Percentiles rank a stretch among this genome's conserved stretches.
Conservation (phyloP, 768 basidiomycete species). For the Rhizopogon vesiculosus region DNA sequence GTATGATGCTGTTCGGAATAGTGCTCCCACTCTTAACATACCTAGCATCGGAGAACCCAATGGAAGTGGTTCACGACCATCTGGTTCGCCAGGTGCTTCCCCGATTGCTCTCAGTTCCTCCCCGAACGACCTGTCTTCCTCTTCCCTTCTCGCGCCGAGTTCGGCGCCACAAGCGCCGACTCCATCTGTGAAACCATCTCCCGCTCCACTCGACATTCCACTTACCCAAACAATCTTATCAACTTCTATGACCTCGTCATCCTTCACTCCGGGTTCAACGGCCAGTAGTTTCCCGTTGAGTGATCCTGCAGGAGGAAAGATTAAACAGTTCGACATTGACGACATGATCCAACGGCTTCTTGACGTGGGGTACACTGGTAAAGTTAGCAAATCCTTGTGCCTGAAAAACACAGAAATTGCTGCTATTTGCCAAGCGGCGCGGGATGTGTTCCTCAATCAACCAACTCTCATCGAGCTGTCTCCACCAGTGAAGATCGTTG, state of each 20-base stretch:
- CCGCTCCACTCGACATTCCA: slow-evolving; percentile 70
- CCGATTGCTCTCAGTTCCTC: slow-evolving; percentile 35
- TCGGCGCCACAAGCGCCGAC: slow-evolving; percentile 9
- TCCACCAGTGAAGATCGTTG: slow-evolving; percentile 98
- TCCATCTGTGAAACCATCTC: slow-evolving; percentile 35
- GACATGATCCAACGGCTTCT: slow-evolving; percentile 97
- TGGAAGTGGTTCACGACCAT: slow-evolving; percentile 32
- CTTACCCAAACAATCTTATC: slow-evolving; percentile 83
- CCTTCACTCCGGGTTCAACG: slow-evolving; percentile 49
- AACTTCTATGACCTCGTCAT: slow-evolving; percentile 45
- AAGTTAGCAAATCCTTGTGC: slow-evolving; percentile 93
- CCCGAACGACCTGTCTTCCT: slow-evolving; percentile 33
- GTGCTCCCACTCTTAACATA: slow-evolving; percentile 28
- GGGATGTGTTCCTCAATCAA: slow-evolving; percentile 94
- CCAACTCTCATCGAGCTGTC: slow-evolving; percentile 96
- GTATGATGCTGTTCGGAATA: slow-evolving; percentile 28
- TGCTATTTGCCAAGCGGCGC: slow-evolving; percentile 89
- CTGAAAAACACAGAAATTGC: slow-evolving; percentile 96
- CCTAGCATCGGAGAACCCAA: slow-evolving; percentile 34
- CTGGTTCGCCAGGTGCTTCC: slow-evolving; percentile 22
- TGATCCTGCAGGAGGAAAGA: slow-evolving; percentile 40
- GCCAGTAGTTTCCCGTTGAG: slow-evolving; percentile 33
- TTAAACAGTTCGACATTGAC: slow-evolving; percentile 84
- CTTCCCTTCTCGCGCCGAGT: slow-evolving; percentile 30
- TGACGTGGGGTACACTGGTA: slow-evolving; percentile 96